Conservation (phyloP, 2,329 filamentous ascomycete genomes). For the Lithohypha guttulata region DNA sequence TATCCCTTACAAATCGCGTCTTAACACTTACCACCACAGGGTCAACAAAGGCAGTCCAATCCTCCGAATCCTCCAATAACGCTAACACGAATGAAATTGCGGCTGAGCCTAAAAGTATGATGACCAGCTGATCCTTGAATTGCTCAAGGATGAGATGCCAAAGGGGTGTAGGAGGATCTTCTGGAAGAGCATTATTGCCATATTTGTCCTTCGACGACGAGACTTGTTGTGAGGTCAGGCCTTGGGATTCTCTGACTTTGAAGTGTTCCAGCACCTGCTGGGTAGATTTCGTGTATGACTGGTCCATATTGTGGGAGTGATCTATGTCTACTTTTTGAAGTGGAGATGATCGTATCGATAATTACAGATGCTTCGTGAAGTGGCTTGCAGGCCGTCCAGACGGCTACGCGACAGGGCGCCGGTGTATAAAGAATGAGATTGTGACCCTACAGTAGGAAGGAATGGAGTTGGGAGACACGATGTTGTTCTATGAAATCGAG, state of each 20-base stretch:
- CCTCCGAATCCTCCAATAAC: conserved; percentile 82
- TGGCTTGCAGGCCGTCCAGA: conserved; percentile 7
- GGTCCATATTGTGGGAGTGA: conserved; percentile 36
- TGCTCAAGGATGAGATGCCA: conserved; percentile 97
- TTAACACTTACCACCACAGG: conserved; percentile 67
- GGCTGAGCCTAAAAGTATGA: conserved; percentile 87
- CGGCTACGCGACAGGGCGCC: conserved; percentile 1
- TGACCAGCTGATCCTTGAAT: conserved; percentile 96
- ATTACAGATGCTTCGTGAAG: conserved; percentile 2
- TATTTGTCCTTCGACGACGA: conserved; percentile 36
- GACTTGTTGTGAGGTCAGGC: conserved; percentile 42
- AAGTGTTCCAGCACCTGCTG: conserved; percentile 43
- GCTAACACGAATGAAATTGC: conserved; percentile 88
- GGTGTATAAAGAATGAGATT: background rate
- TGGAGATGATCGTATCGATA: background rate
- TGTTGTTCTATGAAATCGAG: conserved; percentile 2
- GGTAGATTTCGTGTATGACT: conserved; percentile 40
- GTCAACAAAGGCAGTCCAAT: conserved; percentile 96
- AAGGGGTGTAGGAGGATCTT: conserved; percentile 89
- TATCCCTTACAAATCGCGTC: background rate
- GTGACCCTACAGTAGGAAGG: background rate
- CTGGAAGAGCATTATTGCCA: conserved; percentile 55
- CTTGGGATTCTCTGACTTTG: conserved; percentile 39
- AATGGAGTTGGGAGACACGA: background rate
- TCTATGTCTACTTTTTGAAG: background rate